Percentiles rank a stretch among this genome's conserved stretches.
phyloP scores from a whole-genome alignment of 1,284 basidiomycete genomes.

The Exobasidium cylindrosporum region DNA sequence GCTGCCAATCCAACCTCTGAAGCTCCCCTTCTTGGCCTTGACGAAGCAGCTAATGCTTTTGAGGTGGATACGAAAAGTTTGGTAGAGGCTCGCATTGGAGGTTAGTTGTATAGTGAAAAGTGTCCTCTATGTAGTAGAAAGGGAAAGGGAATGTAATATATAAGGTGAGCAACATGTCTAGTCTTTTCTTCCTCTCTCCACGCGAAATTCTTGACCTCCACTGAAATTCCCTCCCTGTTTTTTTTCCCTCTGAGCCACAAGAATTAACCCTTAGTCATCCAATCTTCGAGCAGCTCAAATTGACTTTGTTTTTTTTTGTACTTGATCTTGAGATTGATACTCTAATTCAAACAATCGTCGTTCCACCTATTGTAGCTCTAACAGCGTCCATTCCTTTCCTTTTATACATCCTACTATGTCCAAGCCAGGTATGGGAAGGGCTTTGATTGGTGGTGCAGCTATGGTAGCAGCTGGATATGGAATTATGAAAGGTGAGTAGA shows the following conservation, averaged over 20 bases:
- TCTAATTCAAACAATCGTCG: too few species aligned
- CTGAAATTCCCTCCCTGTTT: too few species aligned
- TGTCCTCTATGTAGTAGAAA: background rate
- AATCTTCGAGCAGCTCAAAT: too few species aligned
- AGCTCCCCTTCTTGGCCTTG: background rate
- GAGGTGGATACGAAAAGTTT: background rate
- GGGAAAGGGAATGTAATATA: background rate
- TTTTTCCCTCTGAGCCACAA: too few species aligned
- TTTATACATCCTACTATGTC: background rate
- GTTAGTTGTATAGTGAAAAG: background rate
- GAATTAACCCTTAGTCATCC: slow-evolving; percentile 1
- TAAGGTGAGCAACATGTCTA: background rate
- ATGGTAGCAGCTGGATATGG: slow-evolving; percentile 33
- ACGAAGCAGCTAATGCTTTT: background rate
- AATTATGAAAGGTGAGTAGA: slow-evolving; percentile 46
- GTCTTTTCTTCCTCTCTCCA: background rate
- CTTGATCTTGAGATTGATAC: too few species aligned
- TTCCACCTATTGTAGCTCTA: too few species aligned
- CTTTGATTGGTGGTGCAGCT: slow-evolving; percentile 24
- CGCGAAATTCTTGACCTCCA: background rate
- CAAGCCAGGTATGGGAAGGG: slow-evolving; percentile 12
- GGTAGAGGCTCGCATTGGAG: background rate
- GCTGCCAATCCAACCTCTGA: slow-evolving; percentile 19
- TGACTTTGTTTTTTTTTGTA: too few species aligned
- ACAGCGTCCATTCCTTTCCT: background rate